Percentiles rank a stretch among this genome's conserved stretches.
Conservation (phyloP, 1,139 yeast species). For the Scheffersomyces titani region DNA sequence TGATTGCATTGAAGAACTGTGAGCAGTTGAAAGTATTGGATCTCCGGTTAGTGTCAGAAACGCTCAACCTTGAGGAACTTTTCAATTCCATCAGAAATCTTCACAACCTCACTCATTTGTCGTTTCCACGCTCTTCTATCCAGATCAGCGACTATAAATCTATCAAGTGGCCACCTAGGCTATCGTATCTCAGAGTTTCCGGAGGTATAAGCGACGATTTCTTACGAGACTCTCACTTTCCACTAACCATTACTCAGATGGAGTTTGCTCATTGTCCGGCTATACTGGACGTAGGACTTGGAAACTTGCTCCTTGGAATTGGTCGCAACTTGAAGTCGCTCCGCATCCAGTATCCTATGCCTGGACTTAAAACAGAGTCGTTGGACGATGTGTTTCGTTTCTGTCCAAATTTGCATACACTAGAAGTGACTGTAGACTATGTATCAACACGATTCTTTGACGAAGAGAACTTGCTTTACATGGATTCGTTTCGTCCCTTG, state of each 20-base stretch:
- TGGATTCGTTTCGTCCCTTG: constrained; percentile 55
- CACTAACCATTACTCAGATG: constrained; percentile 65
- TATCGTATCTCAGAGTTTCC: constrained; percentile 72
- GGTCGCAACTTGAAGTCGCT: constrained; percentile 67
- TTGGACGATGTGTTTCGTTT: constrained; percentile 70
- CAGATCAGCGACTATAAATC: constrained; percentile 48
- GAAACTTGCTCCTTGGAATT: constrained; percentile 57
- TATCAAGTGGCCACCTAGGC: constrained; percentile 71
- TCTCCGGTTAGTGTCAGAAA: constrained; percentile 86
- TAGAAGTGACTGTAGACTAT: constrained; percentile 82
- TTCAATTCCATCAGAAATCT: constrained; percentile 72
- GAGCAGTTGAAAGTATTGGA: constrained; percentile 64
- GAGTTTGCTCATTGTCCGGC: constrained; percentile 90
- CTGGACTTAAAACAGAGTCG: constrained; percentile 67
- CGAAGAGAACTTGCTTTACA: constrained; percentile 52
- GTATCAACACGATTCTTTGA: constrained; percentile 65
- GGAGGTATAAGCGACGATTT: constrained; percentile 91
- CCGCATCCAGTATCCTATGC: constrained; percentile 85
- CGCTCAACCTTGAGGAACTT: constrained; percentile 76
- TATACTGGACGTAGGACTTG: constrained; percentile 61
- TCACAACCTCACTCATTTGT: constrained; percentile 64
- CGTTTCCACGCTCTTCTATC: constrained; percentile 88
- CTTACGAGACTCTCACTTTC: constrained; percentile 65
- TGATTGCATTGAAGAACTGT: constrained; percentile 76
- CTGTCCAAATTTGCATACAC: constrained; percentile 68